Evolutionary conservation across 306 rosid species (phyloP).

Genomic region (Amphicarpaea edgeworthii): DNA sequence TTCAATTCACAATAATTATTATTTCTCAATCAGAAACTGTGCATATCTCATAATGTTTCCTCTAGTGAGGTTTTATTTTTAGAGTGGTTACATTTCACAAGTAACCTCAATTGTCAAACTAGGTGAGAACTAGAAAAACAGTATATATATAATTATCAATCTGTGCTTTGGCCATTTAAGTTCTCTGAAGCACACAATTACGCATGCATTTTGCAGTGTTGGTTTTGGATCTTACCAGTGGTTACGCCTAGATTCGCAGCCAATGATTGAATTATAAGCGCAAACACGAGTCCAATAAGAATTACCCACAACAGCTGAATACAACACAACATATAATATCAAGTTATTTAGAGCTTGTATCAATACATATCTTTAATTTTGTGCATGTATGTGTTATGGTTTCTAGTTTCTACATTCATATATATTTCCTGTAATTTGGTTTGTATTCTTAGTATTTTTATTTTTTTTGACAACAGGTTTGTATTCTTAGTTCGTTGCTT

Average conservation of each 20-base stretch:
- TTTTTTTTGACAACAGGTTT: too few species aligned
- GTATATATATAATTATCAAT: background rate
- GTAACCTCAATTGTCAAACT: background rate
- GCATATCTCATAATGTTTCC: background rate
- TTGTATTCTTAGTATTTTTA: background rate
- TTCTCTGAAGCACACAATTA: background rate
- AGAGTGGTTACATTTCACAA: too few species aligned
- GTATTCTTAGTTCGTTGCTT: background rate
- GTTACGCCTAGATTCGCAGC: constrained; percentile 92
- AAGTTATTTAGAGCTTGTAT: background rate
- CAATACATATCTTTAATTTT: background rate
- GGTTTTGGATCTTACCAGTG: constrained; percentile 60
- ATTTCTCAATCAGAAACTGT: background rate
- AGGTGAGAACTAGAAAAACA: background rate
- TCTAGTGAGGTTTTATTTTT: too few species aligned
- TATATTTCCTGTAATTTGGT: background rate
- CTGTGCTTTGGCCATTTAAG: background rate
- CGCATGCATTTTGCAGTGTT: background rate
- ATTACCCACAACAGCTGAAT: constrained; percentile 90
- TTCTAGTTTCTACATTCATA: background rate
- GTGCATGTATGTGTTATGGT: background rate
- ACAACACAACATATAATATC: background rate
- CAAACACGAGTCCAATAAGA: constrained; percentile 79
- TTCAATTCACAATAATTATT: background rate
- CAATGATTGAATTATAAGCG: constrained; percentile 86